These are phyloP conservation scores for Vitis hybrid DNA, from an alignment of 177 flowering plant genomes.

Conservation along the genomic window DNA sequence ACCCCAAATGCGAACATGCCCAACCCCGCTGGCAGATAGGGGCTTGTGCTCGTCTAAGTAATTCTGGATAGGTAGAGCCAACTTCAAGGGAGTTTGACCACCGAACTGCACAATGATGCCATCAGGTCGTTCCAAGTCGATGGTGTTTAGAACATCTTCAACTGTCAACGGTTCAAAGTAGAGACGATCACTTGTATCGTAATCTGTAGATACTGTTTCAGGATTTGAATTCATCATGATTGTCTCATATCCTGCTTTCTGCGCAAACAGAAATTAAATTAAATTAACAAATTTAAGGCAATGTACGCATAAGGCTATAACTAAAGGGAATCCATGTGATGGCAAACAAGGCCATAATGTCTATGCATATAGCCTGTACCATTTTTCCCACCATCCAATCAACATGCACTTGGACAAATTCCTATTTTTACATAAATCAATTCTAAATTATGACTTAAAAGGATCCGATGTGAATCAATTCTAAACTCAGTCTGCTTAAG, in stretches of 20 bases:
- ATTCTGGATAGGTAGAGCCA: conserved; percentile 82
- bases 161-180: conserved; percentile 96
- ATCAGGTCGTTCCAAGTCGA: conserved; percentile 87
- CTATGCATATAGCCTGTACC: too few species aligned
- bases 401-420: too few species aligned
- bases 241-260: conserved; percentile 88
- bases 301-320: not conserved
- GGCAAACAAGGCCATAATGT: not conserved
- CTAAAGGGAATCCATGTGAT: not conserved
- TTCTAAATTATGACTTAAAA: too few species aligned
- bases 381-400: too few species aligned
- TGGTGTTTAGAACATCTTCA: conserved; percentile 83
- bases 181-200: conserved; percentile 95
- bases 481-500: too few species aligned
- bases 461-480: too few species aligned
- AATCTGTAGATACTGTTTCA: conserved; percentile 96
- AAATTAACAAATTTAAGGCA: not conserved
- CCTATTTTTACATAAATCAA: too few species aligned
- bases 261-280: conserved; percentile 12
- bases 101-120: conserved; percentile 99
- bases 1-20: conserved; percentile 86
- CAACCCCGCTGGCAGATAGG: conserved; percentile 58
- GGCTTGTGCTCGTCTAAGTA: conserved; percentile 72
- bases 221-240: conserved; percentile 99
- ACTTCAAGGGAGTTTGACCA: conserved; percentile 92